phyloP scores from a whole-genome alignment of 2,329 filamentous ascomycete genomes.

The Exophiala spinifera region DNA sequence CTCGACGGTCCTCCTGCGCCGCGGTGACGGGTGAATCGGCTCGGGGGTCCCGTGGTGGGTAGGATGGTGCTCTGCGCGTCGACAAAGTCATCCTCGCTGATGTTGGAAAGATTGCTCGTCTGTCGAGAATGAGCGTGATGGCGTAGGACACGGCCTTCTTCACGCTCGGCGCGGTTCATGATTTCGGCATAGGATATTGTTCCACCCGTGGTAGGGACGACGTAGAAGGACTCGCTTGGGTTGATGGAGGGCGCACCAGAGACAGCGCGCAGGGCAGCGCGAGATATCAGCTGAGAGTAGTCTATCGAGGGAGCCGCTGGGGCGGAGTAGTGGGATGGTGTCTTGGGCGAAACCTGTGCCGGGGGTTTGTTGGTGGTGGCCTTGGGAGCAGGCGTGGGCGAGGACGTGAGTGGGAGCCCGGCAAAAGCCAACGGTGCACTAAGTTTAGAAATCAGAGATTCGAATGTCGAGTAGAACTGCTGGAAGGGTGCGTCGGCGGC shows the following conservation, averaged over 20 bases:
- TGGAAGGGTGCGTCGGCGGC: slow-evolving; percentile 74
- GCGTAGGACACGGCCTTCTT: slow-evolving; percentile 36
- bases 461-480: slow-evolving; percentile 88
- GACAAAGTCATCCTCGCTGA: slow-evolving; percentile 81
- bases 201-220: slow-evolving; percentile 86
- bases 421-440: slow-evolving; percentile 91
- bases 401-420: slow-evolving; percentile 70
- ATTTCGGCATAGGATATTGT: slow-evolving; percentile 94
- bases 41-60: slow-evolving; percentile 31
- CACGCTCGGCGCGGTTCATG: slow-evolving; percentile 54
- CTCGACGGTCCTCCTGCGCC: not conserved
- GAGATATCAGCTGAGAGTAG: slow-evolving; percentile 77
- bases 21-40: slow-evolving; percentile 16
- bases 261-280: slow-evolving; percentile 76
- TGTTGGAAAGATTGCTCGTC: slow-evolving; percentile 51
- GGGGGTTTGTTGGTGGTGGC: slow-evolving; percentile 4
- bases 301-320: slow-evolving; percentile 58
- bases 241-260: slow-evolving; percentile 59
- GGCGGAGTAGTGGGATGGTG: slow-evolving; percentile 7
- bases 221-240: slow-evolving; percentile 74
- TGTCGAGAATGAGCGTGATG: slow-evolving; percentile 25
- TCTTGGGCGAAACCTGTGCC: slow-evolving; percentile 12
- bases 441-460: slow-evolving; percentile 80
- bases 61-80: slow-evolving; percentile 69
- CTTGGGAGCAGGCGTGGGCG: slow-evolving; percentile 14